phyloP scores from a whole-genome alignment of 805 yeast genomes.

The Candida coquimbonensis region DNA sequence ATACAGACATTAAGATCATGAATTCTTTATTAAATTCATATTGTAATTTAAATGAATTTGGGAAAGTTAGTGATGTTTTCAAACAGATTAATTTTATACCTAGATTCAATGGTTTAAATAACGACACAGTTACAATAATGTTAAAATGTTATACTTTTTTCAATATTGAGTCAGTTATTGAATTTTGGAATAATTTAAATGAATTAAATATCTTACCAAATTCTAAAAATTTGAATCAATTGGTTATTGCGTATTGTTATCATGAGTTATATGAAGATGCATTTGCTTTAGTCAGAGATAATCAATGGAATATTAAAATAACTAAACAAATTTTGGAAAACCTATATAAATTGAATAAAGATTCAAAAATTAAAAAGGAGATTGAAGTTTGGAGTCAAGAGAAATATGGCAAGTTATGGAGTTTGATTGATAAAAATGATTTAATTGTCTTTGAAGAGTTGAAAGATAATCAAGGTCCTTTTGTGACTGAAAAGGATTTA shows the following conservation, averaged over 20 bases:
- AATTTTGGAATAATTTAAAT: slow-evolving; percentile 53
- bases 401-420: slow-evolving; percentile 32
- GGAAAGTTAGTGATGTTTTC: slow-evolving; percentile 53
- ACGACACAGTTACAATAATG: slow-evolving; percentile 62
- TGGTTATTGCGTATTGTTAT: slow-evolving; percentile 62
- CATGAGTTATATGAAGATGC: slow-evolving; percentile 57
- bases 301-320: slow-evolving; percentile 38
- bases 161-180: slow-evolving; percentile 46
- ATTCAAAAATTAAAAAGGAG: slow-evolving; percentile 10
- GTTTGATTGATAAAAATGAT: slow-evolving; percentile 21
- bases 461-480: slow-evolving; percentile 5
- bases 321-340: slow-evolving; percentile 38
- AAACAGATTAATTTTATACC: slow-evolving; percentile 50
- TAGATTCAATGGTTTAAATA: slow-evolving; percentile 43
- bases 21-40: slow-evolving; percentile 63
- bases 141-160: slow-evolving; percentile 51
- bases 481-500: slow-evolving; percentile 7
- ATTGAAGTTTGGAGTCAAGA: slow-evolving; percentile 30
- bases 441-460: slow-evolving; percentile 1
- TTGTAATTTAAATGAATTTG: slow-evolving; percentile 46
- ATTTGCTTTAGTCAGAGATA: slow-evolving; percentile 36
- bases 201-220: slow-evolving; percentile 45
- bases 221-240: slow-evolving; percentile 47
- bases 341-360: slow-evolving; percentile 36
- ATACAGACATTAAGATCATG: slow-evolving; percentile 48